A percentile compares a stretch with the other conserved stretches of the same genome.
Conservation (phyloP, 257 asterid species). For the Ilex aquifolium region DNA sequence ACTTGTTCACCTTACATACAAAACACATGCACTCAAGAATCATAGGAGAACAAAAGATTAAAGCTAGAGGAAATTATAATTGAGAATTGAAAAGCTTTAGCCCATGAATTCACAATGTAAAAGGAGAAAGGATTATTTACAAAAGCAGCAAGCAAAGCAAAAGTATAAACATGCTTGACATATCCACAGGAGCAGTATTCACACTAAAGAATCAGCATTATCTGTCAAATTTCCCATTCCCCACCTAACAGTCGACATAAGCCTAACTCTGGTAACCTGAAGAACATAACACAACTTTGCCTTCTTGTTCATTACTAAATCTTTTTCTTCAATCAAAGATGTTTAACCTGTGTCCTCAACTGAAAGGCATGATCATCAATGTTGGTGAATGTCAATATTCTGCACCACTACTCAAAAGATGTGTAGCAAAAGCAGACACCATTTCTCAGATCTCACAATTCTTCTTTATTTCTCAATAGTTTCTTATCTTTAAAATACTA, state of each 20-base stretch:
- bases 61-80: no score
- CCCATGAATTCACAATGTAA: no score
- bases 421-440: constrained; percentile 8
- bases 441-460: neutral
- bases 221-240: constrained; percentile 11
- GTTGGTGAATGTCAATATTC: constrained; percentile 7
- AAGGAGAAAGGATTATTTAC: constrained; percentile 22
- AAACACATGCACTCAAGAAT: no score
- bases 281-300: constrained; percentile 10
- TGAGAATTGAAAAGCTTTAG: no score
- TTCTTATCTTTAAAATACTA: constrained; percentile 6
- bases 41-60: no score
- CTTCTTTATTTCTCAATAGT: constrained; percentile 6
- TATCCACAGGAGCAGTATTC: constrained; percentile 22
- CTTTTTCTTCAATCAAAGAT: neutral
- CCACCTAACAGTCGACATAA: constrained; percentile 11
- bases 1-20: no score
- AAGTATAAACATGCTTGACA: constrained; percentile 17
- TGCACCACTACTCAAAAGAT: neutral
- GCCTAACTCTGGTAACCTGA: constrained; percentile 14
- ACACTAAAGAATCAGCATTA: constrained; percentile 24
- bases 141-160: constrained; percentile 14
- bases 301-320: constrained; percentile 2
- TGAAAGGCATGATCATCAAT: neutral
- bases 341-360: constrained; percentile 1